Conservation (phyloP, 345 rosid species). For the Eucalyptus dawsonii region DNA sequence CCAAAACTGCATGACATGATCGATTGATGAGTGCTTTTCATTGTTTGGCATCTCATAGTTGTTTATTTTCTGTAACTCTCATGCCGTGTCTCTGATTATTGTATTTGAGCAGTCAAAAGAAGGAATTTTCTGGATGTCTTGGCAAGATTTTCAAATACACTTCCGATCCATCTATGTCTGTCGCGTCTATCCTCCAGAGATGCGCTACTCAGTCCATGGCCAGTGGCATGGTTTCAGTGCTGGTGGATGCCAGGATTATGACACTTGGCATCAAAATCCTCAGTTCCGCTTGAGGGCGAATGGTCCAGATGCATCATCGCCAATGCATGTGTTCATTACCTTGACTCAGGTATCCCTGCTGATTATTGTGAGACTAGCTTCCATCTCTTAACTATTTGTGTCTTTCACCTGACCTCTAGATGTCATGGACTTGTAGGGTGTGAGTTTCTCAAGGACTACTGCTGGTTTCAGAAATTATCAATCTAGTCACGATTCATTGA, state of each 20-base stretch:
- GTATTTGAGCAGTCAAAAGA: conserved; percentile 73
- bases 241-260: conserved; percentile 99
- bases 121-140: conserved; percentile 99
- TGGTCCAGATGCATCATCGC: conserved; percentile 81
- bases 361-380: not conserved
- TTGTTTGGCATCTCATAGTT: not conserved
- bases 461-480: conserved; percentile 95
- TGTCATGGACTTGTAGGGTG: conserved; percentile 48
- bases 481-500: conserved; percentile 84
- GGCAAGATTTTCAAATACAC: conserved; percentile 99
- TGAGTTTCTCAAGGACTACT: conserved; percentile 90
- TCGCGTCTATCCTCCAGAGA: conserved; percentile 93
- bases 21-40: not conserved
- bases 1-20: not conserved
- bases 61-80: not conserved
- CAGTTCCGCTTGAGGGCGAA: conserved; percentile 88
- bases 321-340: conserved; percentile 91
- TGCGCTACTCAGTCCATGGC: conserved; percentile 94
- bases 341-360: conserved; percentile 69
- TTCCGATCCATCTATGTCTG: conserved; percentile 98
- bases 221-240: conserved; percentile 98
- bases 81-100: not conserved
- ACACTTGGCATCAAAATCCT: conserved; percentile 99
- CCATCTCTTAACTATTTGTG: not conserved
- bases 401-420: not conserved